Conservation (phyloP, 805 yeast species). For the Sugiyamaella boreocaroliniensis region DNA sequence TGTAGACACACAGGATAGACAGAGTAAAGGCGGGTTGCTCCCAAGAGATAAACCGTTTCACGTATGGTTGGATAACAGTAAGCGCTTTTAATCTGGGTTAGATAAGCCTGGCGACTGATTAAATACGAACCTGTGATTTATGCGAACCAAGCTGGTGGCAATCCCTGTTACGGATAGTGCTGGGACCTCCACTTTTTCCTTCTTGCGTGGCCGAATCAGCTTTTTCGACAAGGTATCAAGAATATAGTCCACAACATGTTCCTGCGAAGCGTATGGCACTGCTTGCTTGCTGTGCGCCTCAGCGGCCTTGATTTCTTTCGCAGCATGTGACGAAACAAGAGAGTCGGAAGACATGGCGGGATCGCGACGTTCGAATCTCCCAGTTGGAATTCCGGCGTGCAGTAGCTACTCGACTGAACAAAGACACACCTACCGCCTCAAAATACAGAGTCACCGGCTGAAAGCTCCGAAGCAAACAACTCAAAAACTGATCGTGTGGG, state of each 20-base stretch:
- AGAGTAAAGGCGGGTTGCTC: constrained; percentile 64
- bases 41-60: constrained; percentile 57
- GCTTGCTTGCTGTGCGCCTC: neutral
- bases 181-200: constrained; percentile 29
- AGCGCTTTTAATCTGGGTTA: constrained; percentile 1
- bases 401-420: neutral
- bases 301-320: neutral
- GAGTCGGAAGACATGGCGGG: neutral
- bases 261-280: neutral
- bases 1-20: constrained; percentile 50
- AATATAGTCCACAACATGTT: constrained; percentile 8
- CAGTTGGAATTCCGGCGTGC: neutral
- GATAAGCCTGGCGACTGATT: neutral
- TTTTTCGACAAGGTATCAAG: constrained; percentile 2
- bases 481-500: too few species aligned
- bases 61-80: neutral
- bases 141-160: constrained; percentile 46
- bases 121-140: constrained; percentile 1
- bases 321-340: neutral
- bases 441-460: too few species aligned
- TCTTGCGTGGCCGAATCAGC: neutral
- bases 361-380: neutral
- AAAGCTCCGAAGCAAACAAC: too few species aligned
- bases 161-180: constrained; percentile 54
- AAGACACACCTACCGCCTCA: neutral